These are phyloP conservation scores for Chlamydomonas reinhardtii DNA, from an alignment of 163 green algal species.

Conservation along the genomic window DNA sequence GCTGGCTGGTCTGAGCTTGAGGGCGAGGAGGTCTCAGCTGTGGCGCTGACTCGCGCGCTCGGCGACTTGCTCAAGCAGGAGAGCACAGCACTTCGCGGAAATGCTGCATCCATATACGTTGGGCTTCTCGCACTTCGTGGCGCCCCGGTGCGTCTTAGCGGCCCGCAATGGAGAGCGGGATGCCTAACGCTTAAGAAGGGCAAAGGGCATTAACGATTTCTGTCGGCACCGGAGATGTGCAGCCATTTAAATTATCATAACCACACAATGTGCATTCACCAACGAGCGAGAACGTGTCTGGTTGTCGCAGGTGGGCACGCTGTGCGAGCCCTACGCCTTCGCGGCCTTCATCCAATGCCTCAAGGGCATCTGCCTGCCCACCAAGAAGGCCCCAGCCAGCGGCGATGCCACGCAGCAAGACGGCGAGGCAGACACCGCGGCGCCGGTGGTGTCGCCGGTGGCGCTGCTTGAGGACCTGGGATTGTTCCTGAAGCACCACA, in stretches of 20 bases:
- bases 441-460: not conserved
- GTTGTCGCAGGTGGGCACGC: constrained; percentile 33
- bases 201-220: too few species aligned
- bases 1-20: constrained; percentile 8
- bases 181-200: too few species aligned
- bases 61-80: constrained; percentile 33
- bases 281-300: too few species aligned
- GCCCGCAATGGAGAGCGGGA: too few species aligned
- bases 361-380: constrained; percentile 22
- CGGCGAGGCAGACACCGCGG: not conserved
- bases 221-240: too few species aligned
- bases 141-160: constrained; percentile 36
- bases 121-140: constrained; percentile 20
- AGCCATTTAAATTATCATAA: too few species aligned
- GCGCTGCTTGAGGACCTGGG: constrained; percentile 20
- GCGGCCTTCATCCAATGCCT: constrained; percentile 43
- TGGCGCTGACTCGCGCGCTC: constrained; percentile 33
- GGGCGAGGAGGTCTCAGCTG: constrained; percentile 6
- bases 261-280: too few species aligned
- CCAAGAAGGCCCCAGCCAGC: constrained; percentile 9
- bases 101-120: constrained; percentile 30
- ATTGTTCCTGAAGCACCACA: constrained; percentile 37
- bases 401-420: constrained; percentile 9
- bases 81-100: not conserved
- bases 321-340: constrained; percentile 54